These are phyloP conservation scores for Sporothrix dimorphospora DNA, from an alignment of 2,329 filamentous ascomycete genomes.

Conservation along the genomic window DNA sequence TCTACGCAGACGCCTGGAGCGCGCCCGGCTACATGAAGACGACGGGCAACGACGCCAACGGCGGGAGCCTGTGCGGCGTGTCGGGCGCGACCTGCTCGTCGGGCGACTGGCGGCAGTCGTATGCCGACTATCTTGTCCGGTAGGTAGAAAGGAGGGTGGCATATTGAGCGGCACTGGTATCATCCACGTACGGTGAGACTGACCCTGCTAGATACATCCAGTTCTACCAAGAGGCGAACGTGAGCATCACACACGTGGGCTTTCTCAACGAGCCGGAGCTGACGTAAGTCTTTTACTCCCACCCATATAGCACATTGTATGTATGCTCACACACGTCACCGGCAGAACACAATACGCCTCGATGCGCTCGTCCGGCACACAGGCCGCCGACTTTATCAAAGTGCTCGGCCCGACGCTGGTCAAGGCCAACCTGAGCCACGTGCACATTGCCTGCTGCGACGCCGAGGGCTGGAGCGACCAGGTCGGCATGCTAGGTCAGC, in stretches of 20 bases:
- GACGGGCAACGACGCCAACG: conserved; percentile 43
- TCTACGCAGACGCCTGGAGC: conserved; percentile 47
- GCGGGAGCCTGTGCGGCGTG: conserved; percentile 46
- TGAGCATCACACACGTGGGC: conserved; percentile 39
- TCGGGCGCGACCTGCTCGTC: conserved; percentile 39
- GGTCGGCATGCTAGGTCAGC: conserved; percentile 41
- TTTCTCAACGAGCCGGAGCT: conserved; percentile 42
- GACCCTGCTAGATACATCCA: conserved; percentile 33
- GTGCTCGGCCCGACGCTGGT: conserved; percentile 50
- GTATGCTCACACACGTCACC: background rate
- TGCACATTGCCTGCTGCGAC: conserved; percentile 50
- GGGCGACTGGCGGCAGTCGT: conserved; percentile 48
- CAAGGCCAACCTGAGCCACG: conserved; percentile 41
- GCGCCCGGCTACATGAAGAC: conserved; percentile 50
- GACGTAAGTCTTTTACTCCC: conserved; percentile 27
- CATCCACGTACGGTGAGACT: too few species aligned
- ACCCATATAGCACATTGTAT: background rate
- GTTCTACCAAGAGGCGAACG: conserved; percentile 33
- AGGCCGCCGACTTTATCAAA: conserved; percentile 45
- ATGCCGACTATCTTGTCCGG: conserved; percentile 47
- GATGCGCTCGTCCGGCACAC: conserved; percentile 42
- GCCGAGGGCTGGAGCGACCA: conserved; percentile 48
- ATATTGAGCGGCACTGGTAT: background rate
- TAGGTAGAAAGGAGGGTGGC: background rate
- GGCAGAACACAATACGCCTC: conserved; percentile 33